These are phyloP conservation scores for Gillenia trifoliata DNA, from an alignment of 306 rosid species.

Conservation along the genomic window DNA sequence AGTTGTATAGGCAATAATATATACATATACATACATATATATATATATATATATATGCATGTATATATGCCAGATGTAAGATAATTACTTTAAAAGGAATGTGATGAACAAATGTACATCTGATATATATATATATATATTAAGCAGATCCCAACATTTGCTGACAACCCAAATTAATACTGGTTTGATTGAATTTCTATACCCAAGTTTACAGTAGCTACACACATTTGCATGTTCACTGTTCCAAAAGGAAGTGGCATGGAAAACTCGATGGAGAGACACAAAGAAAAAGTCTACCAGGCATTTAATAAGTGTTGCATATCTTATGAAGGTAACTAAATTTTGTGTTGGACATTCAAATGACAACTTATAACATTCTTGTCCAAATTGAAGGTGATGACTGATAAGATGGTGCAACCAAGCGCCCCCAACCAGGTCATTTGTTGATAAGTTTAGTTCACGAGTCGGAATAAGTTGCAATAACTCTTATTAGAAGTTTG, in stretches of 20 bases:
- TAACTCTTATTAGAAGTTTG: background rate
- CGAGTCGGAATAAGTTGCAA: background rate
- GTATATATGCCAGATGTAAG: conserved; percentile 14
- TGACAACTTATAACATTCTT: background rate
- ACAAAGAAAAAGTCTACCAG: background rate
- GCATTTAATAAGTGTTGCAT: background rate
- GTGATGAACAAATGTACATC: background rate
- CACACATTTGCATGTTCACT: background rate
- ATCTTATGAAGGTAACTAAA: background rate
- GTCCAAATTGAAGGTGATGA: background rate
- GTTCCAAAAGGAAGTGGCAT: background rate
- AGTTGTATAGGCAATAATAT: too few relatives aligned
- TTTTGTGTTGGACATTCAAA: background rate
- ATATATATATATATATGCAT: too few relatives aligned
- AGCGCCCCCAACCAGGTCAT: background rate
- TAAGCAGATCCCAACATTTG: background rate
- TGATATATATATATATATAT: background rate
- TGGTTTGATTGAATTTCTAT: background rate
- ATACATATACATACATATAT: too few relatives aligned
- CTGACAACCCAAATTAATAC: background rate
- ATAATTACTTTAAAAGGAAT: conserved; percentile 2
- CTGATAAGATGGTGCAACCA: background rate
- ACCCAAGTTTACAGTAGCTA: background rate
- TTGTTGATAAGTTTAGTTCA: background rate
- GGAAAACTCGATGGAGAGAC: background rate